Percentiles rank a stretch among this genome's conserved stretches.
Evolutionary conservation across 805 yeast species (phyloP).

Genomic region (Wickerhamiella spandovensis): DNA sequence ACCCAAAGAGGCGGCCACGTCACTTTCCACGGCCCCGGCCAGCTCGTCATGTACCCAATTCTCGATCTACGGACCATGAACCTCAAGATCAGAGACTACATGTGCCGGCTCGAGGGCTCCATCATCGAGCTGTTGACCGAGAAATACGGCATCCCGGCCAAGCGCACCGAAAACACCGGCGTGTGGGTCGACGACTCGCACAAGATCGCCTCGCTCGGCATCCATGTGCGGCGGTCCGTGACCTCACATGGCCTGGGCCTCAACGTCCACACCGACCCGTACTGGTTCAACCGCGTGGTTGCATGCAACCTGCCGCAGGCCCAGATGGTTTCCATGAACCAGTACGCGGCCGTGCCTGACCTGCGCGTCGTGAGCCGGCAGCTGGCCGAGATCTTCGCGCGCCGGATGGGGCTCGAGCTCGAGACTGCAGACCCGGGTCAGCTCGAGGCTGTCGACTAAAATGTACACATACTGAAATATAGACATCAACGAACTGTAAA

Average conservation of each 20-base stretch:
- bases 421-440: background rate
- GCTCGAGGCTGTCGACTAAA: too few relatives aligned
- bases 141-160: constrained; percentile 32
- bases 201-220: constrained; percentile 83
- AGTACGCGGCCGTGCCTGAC: background rate
- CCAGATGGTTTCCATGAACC: constrained; percentile 32
- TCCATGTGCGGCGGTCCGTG: constrained; percentile 68
- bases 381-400: background rate
- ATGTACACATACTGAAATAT: too few relatives aligned
- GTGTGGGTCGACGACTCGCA: constrained; percentile 56
- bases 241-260: constrained; percentile 86
- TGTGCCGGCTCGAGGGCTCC: constrained; percentile 46
- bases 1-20: constrained; percentile 89
- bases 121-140: constrained; percentile 34
- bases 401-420: background rate
- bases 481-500: too few relatives aligned
- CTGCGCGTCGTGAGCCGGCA: background rate
- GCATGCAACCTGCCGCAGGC: constrained; percentile 80
- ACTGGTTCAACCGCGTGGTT: constrained; percentile 53
- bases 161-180: constrained; percentile 63
- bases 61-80: constrained; percentile 52
- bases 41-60: constrained; percentile 72
- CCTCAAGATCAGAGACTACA: constrained; percentile 51
- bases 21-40: constrained; percentile 96
- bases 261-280: constrained; percentile 61